Conservation (phyloP, 2,329 filamentous ascomycete genomes). For the Fusarium sp. region DNA sequence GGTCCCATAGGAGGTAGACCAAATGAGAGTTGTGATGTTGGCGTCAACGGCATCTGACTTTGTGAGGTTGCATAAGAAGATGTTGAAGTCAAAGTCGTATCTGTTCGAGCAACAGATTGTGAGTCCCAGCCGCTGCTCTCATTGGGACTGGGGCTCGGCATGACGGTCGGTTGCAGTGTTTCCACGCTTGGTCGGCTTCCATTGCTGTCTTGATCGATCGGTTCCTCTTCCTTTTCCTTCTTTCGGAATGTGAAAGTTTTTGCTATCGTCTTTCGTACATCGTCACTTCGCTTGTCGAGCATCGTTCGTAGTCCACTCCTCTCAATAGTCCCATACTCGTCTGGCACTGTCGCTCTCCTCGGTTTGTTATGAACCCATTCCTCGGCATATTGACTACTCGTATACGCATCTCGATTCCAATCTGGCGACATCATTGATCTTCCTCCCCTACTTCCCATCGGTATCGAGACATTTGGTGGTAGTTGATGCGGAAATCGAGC, state of each 20-base stretch:
- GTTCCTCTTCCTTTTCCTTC: conserved; percentile 54
- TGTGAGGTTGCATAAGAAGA: conserved; percentile 30
- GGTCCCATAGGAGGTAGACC: conserved; percentile 42
- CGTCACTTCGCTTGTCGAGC: conserved; percentile 66
- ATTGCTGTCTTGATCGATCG: conserved; percentile 19
- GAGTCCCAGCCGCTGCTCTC: conserved; percentile 22
- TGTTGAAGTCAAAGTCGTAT: conserved; percentile 6
- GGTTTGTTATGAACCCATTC: conserved; percentile 57
- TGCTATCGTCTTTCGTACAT: conserved; percentile 61
- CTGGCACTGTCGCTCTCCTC: conserved; percentile 53
- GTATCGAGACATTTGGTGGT: neutral
- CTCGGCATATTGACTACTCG: conserved; percentile 46
- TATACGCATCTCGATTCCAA: conserved; percentile 28
- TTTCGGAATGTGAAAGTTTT: conserved; percentile 63
- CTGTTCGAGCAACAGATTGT: conserved; percentile 12
- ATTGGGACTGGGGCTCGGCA: conserved; percentile 8
- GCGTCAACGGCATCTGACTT: conserved; percentile 26
- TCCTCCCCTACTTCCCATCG: neutral
- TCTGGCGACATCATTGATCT: conserved; percentile 29
- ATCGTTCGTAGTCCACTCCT: conserved; percentile 62
- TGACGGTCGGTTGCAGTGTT: conserved; percentile 29
- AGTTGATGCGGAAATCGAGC: conserved; percentile 52
- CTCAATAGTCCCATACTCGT: conserved; percentile 64
- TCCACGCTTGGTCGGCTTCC: conserved; percentile 35
- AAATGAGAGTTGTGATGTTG: conserved; percentile 32